Evolutionary conservation across 140 eudicot genomes (phyloP).

Genomic region (Anethum foeniculum): DNA sequence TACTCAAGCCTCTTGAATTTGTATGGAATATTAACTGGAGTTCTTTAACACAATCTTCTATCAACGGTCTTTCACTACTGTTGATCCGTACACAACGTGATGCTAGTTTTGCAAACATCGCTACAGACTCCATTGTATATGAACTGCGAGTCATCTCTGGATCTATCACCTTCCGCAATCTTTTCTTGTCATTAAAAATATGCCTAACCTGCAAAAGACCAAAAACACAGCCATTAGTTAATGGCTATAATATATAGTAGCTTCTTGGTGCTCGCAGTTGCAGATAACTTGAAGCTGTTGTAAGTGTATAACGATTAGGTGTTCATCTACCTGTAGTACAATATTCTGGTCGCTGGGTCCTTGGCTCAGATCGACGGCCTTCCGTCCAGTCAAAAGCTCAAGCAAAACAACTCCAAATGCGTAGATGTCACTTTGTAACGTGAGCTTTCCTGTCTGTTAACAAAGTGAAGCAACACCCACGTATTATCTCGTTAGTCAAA

Average conservation of each 20-base stretch:
- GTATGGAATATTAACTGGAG: conserved; percentile 70
- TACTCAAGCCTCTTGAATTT: conserved; percentile 76
- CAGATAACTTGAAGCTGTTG: not conserved
- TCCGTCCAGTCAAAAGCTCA: conserved; percentile 88
- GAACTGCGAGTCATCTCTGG: conserved; percentile 80
- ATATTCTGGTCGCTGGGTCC: conserved; percentile 91
- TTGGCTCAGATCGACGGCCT: conserved; percentile 86
- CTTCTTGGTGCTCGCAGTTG: not conserved
- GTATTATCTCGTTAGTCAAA: conserved; percentile 15
- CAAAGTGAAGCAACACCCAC: not conserved
- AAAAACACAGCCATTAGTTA: conserved; percentile 9
- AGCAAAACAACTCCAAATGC: conserved; percentile 95
- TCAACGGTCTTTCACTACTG: conserved; percentile 81
- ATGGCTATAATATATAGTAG: not conserved
- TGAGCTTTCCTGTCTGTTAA: conserved; percentile 89
- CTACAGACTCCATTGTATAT: conserved; percentile 77
- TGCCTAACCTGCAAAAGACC: conserved; percentile 68
- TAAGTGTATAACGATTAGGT: not conserved
- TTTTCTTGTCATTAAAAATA: conserved; percentile 71
- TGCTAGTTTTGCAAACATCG: conserved; percentile 86
- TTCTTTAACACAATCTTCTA: conserved; percentile 83
- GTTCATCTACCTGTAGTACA: conserved; percentile 60
- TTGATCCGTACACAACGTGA: conserved; percentile 80
- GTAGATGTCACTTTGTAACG: conserved; percentile 89
- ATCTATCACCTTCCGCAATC: conserved; percentile 68